Evolutionary conservation across 306 rosid species (phyloP), one percentile per base, ranked within the genome.

Genomic region (Leucaena leucocephala): DNA sequence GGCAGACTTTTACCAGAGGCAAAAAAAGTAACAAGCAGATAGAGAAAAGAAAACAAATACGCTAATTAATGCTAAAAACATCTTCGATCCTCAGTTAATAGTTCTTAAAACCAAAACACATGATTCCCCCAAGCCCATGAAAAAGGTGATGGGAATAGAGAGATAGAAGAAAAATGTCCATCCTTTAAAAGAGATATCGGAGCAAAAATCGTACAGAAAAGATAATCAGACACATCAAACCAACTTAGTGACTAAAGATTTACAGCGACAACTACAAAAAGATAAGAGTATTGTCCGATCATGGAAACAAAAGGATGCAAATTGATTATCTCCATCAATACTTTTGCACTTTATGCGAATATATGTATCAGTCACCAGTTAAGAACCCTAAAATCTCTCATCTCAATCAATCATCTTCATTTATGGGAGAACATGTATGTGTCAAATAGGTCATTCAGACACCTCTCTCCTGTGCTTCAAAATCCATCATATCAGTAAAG

Each of bases 311-410:
- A 36, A 12, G 12, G 34, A 49, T 34, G 46, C 17, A 71, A 34
- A 4, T 68, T 8, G 34, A 40, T 68, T 43, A 72, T 17, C 3
- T 36, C 48, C 33, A 36, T 72, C 35, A 49, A 16, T 38, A 14
- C 13, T 72, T 22, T 52, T 36, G 6, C 33, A 49, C 44, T 35
- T 49, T 48, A 15, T 14, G 43, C 4, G 44, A 71, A 4, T 40
- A 3, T 39, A 42, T 42, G 72, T 5, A 11, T 68, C 45, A 10
- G 11, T 16, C 17, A n/a, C 46, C 9, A 27, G n/a, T 67, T 77
- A 72, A 27, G 57, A 40, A 8, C 49, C 75, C 68, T 54, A 21
- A 65, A 65, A 65, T 71, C 27, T 33, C 75, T 33, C 42, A 71
- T 48, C 19, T 33, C 43, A 40, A 71, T 46, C 43, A 46, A 45